These are phyloP conservation scores for Ilyonectria destructans DNA, from an alignment of 2,329 filamentous ascomycete genomes.

Conservation along the genomic window DNA sequence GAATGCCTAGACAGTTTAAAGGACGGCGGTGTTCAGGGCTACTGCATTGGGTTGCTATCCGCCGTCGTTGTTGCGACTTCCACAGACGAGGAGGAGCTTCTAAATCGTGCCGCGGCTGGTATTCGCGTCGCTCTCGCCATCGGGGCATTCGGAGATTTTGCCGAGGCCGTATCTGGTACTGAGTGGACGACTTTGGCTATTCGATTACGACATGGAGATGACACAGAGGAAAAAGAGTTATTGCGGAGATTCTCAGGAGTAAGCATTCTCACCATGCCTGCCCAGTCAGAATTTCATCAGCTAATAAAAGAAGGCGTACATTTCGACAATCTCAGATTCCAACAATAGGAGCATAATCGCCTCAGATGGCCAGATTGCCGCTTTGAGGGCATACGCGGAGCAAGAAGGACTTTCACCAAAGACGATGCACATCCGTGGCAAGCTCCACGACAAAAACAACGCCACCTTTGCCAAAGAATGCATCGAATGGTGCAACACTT, in stretches of 20 bases:
- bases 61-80: constrained; percentile 35
- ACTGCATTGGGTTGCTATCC: constrained; percentile 38
- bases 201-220: constrained; percentile 12
- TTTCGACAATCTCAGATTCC: constrained; percentile 37
- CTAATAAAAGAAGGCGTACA: constrained; percentile 26
- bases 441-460: constrained; percentile 36
- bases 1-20: constrained; percentile 23
- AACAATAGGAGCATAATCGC: constrained; percentile 35
- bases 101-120: constrained; percentile 25
- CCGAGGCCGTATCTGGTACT: constrained; percentile 11
- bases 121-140: constrained; percentile 35
- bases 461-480: constrained; percentile 26
- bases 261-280: background rate
- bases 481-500: constrained; percentile 23
- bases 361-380: constrained; percentile 27
- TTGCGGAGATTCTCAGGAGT: constrained; percentile 23
- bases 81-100: constrained; percentile 30
- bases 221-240: constrained; percentile 20
- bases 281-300: background rate
- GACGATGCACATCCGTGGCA: constrained; percentile 38
- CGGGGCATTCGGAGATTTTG: constrained; percentile 37
- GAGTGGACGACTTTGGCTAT: constrained; percentile 33
- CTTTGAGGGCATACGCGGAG: constrained; percentile 29
- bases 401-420: constrained; percentile 33
- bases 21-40: constrained; percentile 37